Evolutionary conservation across 163 green algal genomes (phyloP).

Genomic region (Scenedesmus sp.): DNA sequence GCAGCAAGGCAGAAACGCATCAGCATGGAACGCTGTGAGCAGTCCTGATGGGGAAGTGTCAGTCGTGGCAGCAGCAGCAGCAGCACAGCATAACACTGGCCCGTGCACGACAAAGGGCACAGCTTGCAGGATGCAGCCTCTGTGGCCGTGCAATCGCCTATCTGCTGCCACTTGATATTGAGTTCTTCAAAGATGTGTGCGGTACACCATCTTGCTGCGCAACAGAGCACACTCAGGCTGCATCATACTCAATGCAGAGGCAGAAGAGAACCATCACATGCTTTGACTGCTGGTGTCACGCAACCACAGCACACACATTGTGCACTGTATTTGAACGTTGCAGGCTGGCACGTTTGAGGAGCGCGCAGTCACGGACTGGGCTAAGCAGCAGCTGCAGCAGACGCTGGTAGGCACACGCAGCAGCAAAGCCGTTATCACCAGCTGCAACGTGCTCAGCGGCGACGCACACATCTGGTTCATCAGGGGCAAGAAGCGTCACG

Average conservation of each 20-base stretch:
- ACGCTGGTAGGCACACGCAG: background rate
- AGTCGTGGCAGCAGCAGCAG: background rate
- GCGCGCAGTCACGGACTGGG: constrained; percentile 47
- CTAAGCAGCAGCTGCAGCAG: constrained; percentile 22
- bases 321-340: background rate
- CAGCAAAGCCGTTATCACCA: background rate
- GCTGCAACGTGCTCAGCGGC: background rate
- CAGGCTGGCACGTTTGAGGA: constrained; percentile 57
- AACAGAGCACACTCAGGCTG: background rate
- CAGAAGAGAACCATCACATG: too few relatives aligned
- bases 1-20: constrained; percentile 14
- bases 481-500: constrained; percentile 38
- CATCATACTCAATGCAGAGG: background rate
- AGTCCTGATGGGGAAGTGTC: background rate
- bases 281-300: too few relatives aligned
- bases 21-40: constrained; percentile 46
- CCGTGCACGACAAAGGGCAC: background rate
- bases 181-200: too few relatives aligned
- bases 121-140: too few relatives aligned
- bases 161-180: too few relatives aligned
- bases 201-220: too few relatives aligned
- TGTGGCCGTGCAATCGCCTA: too few relatives aligned
- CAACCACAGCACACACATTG: background rate
- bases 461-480: constrained; percentile 58
- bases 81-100: background rate